Percentiles rank a stretch among this genome's conserved stretches.
Conservation (phyloP, 208 protist genomes). For the Trypanosoma avium region DNA sequence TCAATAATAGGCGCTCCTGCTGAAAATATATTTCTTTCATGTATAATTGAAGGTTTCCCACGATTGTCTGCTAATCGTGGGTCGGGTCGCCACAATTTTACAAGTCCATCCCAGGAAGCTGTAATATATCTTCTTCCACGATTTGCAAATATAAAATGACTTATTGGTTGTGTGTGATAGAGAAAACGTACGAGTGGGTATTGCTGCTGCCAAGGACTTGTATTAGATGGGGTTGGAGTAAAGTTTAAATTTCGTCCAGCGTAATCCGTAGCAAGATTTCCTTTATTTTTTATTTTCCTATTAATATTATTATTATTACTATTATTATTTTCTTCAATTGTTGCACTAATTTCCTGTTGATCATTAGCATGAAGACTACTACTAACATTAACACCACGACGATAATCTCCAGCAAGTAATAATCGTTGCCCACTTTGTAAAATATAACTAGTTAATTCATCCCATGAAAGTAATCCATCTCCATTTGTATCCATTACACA, state of each 20-base stretch:
- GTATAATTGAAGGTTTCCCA: conserved; percentile 54
- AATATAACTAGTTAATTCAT: conserved; percentile 58
- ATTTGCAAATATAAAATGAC: conserved; percentile 51
- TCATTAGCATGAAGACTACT: no score
- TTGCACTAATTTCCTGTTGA: not conserved
- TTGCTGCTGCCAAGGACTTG: conserved; percentile 54
- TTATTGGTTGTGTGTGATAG: conserved; percentile 76
- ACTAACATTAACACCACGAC: not conserved
- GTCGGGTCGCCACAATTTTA: conserved; percentile 82
- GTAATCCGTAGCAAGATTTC: not conserved
- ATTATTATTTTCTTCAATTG: not conserved
- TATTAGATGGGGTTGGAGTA: conserved; percentile 45
- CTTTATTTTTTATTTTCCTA: not conserved
- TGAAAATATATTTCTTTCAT: conserved; percentile 70
- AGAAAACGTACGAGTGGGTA: conserved; percentile 76
- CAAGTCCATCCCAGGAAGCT: conserved; percentile 67
- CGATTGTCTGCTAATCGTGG: conserved; percentile 44
- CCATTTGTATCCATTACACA: conserved; percentile 61
- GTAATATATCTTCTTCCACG: conserved; percentile 69
- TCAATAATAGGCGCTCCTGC: conserved; percentile 66
- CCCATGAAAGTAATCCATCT: conserved; percentile 62
- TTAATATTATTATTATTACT: not conserved
- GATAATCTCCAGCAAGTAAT: conserved; percentile 11
- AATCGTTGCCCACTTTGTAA: conserved; percentile 39
- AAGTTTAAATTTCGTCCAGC: conserved; percentile 27